Evolutionary conservation across 495 filamentous ascomycete genomes (phyloP).

Genomic region (Xylaria acuta): DNA sequence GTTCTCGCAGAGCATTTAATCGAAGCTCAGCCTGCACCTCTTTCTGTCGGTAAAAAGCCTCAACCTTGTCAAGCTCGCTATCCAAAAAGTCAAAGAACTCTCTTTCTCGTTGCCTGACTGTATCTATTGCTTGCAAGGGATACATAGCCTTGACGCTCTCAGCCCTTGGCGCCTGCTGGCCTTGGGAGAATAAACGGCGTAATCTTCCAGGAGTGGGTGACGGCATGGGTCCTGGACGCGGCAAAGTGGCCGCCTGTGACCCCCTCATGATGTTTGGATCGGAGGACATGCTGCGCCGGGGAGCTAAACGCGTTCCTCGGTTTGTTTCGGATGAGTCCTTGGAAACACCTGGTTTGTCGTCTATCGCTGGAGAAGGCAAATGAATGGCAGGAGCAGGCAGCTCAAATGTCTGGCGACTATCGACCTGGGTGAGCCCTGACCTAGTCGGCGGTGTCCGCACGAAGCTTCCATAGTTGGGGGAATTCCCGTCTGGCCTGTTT

Average conservation of each 20-base stretch:
- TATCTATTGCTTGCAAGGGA: conserved; percentile 50
- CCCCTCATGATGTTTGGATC: conserved; percentile 14
- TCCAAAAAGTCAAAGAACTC: conserved; percentile 85
- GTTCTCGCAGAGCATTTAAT: conserved; percentile 71
- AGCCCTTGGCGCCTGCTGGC: conserved; percentile 25
- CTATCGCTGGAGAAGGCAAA: conserved; percentile 53
- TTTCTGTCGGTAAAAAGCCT: conserved; percentile 81
- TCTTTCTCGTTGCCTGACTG: conserved; percentile 62
- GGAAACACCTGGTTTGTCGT: conserved; percentile 1
- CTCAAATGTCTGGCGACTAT: conserved; percentile 52
- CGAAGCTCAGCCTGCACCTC: conserved; percentile 79
- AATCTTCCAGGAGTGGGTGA: conserved; percentile 26
- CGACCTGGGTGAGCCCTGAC: conserved; percentile 46
- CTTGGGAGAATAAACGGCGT: conserved; percentile 36
- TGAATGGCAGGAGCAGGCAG: conserved; percentile 79
- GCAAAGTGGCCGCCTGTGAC: conserved; percentile 20
- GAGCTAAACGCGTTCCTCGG: conserved; percentile 12
- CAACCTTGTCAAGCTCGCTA: conserved; percentile 80
- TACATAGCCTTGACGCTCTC: conserved; percentile 30
- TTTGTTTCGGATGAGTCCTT: background rate
- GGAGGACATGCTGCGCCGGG: conserved; percentile 29
- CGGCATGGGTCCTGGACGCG: conserved; percentile 10
- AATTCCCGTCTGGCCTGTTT: conserved; percentile 40
- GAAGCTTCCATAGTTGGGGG: conserved; percentile 76
- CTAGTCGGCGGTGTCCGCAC: conserved; percentile 64